These are phyloP conservation scores for Rhodotorula sp. DNA, from an alignment of 1,284 basidiomycete genomes.

Conservation along the genomic window DNA sequence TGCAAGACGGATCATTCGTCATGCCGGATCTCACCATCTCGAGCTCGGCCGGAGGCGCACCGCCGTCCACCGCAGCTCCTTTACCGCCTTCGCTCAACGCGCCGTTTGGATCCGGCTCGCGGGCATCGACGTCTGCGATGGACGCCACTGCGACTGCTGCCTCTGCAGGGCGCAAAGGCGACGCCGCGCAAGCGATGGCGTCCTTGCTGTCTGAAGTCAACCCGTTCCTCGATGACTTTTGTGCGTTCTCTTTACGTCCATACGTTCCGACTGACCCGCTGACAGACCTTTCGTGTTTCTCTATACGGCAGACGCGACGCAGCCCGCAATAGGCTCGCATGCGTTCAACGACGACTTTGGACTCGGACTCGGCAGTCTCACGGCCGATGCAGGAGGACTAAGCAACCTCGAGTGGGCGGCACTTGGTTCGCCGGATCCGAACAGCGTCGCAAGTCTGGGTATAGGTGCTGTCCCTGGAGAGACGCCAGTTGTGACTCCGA, in stretches of 20 bases:
- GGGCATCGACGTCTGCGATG: neutral
- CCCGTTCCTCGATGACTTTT: conserved; percentile 27
- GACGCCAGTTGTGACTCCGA: too few species aligned
- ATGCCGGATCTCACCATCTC: conserved; percentile 21
- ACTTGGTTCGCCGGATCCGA: neutral
- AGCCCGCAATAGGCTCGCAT: conserved; percentile 16
- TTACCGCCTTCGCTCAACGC: neutral
- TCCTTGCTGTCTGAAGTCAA: conserved; percentile 18
- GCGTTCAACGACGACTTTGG: conserved; percentile 29
- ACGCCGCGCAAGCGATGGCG: conserved; percentile 28
- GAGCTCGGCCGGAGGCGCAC: neutral
- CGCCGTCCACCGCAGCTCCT: neutral
- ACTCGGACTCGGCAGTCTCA: neutral
- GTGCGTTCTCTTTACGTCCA: neutral
- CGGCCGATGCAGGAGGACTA: neutral
- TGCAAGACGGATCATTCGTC: conserved; percentile 22
- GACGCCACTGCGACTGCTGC: conserved; percentile 13
- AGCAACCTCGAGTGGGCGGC: neutral
- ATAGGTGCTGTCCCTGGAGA: too few species aligned
- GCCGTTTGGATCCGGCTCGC: neutral
- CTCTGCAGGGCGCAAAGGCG: conserved; percentile 4
- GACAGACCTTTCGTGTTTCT: too few species aligned
- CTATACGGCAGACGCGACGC: conserved; percentile 7
- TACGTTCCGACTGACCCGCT: neutral
- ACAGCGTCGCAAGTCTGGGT: too few species aligned